Conservation (phyloP, 1,284 basidiomycete genomes). For the Malassezia equina region DNA sequence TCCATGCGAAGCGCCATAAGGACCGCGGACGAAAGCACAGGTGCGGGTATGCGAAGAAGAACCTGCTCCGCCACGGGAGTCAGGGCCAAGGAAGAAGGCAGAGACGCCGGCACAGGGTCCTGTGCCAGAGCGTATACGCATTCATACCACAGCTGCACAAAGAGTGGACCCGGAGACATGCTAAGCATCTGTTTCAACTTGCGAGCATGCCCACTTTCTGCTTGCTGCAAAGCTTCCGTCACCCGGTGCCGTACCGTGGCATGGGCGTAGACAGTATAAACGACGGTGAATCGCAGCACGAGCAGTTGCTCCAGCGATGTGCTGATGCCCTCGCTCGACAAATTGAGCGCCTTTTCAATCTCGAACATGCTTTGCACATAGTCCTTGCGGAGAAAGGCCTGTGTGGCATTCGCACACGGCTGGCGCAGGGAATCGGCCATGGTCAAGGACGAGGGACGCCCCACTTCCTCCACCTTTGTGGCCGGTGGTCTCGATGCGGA, state of each 20-base stretch:
- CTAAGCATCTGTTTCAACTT: background rate
- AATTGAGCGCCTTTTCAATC: slow-evolving; percentile 21
- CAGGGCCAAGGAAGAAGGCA: slow-evolving; percentile 21
- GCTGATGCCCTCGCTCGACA: background rate
- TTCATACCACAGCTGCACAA: slow-evolving; percentile 29
- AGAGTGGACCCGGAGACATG: slow-evolving; percentile 3
- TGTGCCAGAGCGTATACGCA: slow-evolving; percentile 20
- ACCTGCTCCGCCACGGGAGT: slow-evolving; percentile 20
- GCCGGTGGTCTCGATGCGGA: background rate
- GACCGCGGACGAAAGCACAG: slow-evolving; percentile 26
- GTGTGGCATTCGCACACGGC: slow-evolving; percentile 16
- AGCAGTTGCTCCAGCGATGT: slow-evolving; percentile 16
- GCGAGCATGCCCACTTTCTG: background rate
- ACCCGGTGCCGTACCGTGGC: slow-evolving; percentile 7
- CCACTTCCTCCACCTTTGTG: background rate
- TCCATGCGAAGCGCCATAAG: slow-evolving; percentile 30
- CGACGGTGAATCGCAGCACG: slow-evolving; percentile 11
- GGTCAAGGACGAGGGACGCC: background rate
- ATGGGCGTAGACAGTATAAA: slow-evolving; percentile 2
- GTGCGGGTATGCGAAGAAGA: slow-evolving; percentile 22
- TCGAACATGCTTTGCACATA: slow-evolving; percentile 20
- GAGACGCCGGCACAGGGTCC: slow-evolving; percentile 3
- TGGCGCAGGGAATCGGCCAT: background rate
- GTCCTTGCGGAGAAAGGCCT: slow-evolving; percentile 29
- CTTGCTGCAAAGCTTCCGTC: slow-evolving; percentile 18